Evolutionary conservation across 805 yeast genomes (phyloP).

Genomic region (Kodamaea sagamina): DNA sequence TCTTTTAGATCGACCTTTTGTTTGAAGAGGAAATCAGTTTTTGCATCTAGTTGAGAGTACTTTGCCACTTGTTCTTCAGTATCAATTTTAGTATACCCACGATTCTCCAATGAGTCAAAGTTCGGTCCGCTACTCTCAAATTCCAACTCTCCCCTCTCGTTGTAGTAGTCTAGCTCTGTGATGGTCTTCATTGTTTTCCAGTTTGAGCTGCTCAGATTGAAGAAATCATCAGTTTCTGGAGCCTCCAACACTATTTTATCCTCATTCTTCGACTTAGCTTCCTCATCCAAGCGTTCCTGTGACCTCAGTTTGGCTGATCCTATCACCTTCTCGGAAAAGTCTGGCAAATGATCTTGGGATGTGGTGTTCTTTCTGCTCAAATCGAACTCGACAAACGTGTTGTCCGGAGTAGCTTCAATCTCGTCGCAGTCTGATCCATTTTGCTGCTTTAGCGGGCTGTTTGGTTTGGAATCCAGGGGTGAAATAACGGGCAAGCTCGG

Average conservation of each 20-base stretch:
- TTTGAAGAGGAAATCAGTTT: slow-evolving; percentile 54
- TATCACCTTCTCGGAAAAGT: slow-evolving; percentile 5
- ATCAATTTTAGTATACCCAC: slow-evolving; percentile 86
- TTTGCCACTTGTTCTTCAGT: slow-evolving; percentile 83
- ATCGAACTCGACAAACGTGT: slow-evolving; percentile 33
- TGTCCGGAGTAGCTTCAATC: slow-evolving; percentile 13
- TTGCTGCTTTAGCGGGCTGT: slow-evolving; percentile 1
- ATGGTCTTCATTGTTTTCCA: slow-evolving; percentile 92
- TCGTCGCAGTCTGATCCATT: slow-evolving; percentile 5
- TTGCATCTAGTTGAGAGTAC: slow-evolving; percentile 52
- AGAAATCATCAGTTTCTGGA: slow-evolving; percentile 32
- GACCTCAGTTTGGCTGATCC: slow-evolving; percentile 12
- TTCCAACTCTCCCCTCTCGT: slow-evolving; percentile 72
- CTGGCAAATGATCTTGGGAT: slow-evolving; percentile 1
- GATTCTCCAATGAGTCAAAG: slow-evolving; percentile 36
- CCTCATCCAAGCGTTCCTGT: slow-evolving; percentile 6
- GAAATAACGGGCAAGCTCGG: slow-evolving; percentile 24
- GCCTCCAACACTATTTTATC: slow-evolving; percentile 16
- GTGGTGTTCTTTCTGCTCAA: slow-evolving; percentile 18
- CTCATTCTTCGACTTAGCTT: background rate
- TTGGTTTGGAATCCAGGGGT: slow-evolving; percentile 1
- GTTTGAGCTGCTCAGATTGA: slow-evolving; percentile 43
- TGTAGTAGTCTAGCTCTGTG: slow-evolving; percentile 74
- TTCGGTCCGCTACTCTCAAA: slow-evolving; percentile 31
- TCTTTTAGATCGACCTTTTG: slow-evolving; percentile 13